Conservation (phyloP, 2,329 filamentous ascomycete genomes). For the Aplosporella prunicola region DNA sequence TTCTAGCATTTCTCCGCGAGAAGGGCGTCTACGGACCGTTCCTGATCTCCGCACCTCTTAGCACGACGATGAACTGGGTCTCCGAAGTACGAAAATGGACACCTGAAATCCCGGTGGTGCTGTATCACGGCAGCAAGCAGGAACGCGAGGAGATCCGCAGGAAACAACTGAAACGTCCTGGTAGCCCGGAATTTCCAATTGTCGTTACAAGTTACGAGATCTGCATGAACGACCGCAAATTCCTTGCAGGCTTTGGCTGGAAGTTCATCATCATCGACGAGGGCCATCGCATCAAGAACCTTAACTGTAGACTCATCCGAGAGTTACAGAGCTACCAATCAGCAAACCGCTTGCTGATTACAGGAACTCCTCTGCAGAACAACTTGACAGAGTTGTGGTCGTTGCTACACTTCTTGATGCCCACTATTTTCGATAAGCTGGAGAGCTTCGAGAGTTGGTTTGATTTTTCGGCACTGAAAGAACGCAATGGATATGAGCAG, state of each 20-base stretch:
- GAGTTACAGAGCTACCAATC: constrained; percentile 83
- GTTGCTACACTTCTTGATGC: constrained; percentile 82
- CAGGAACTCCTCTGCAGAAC: constrained; percentile 90
- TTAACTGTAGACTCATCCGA: constrained; percentile 83
- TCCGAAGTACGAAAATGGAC: constrained; percentile 90
- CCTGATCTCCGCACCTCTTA: constrained; percentile 79
- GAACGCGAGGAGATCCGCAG: constrained; percentile 68
- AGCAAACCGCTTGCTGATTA: constrained; percentile 83
- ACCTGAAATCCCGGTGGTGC: constrained; percentile 73
- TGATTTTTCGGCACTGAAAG: constrained; percentile 85
- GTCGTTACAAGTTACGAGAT: constrained; percentile 96
- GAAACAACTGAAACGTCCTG: constrained; percentile 60
- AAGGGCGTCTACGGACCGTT: constrained; percentile 84
- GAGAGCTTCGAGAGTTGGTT: constrained; percentile 95
- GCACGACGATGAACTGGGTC: constrained; percentile 91
- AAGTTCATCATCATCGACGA: constrained; percentile 98
- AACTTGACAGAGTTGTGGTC: constrained; percentile 95
- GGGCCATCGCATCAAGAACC: constrained; percentile 94
- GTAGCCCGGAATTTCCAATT: constrained; percentile 68
- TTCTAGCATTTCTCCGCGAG: constrained; percentile 80
- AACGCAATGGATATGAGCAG: constrained; percentile 68
- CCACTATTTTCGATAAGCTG: constrained; percentile 85
- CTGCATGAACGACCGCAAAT: constrained; percentile 79
- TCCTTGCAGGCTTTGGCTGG: constrained; percentile 78
- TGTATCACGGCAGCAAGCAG: constrained; percentile 80